Evolutionary conservation across 164 flowering plant species (phyloP).

Genomic region (Berberis vulgaris): DNA sequence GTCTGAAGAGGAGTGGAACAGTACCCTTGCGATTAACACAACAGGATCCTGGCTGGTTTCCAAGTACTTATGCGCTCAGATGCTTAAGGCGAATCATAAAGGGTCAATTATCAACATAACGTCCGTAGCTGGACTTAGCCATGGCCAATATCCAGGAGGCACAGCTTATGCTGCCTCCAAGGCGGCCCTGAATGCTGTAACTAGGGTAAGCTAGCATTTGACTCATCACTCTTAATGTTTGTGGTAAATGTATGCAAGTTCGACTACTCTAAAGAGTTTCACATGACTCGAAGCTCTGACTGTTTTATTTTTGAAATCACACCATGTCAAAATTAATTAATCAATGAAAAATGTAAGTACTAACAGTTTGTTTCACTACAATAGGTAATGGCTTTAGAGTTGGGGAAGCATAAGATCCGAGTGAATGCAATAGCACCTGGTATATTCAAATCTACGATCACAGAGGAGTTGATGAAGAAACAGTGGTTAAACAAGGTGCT

Average conservation of each 20-base stretch:
- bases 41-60: conserved; percentile 74
- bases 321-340: too few species aligned
- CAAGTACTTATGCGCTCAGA: conserved; percentile 39
- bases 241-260: too few species aligned
- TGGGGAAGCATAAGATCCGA: conserved; percentile 25
- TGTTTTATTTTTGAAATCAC: too few species aligned
- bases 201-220: conserved; percentile 37
- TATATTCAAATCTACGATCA: conserved; percentile 30
- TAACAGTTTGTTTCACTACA: not conserved
- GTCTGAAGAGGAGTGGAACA: conserved; percentile 68
- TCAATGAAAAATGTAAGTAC: not conserved
- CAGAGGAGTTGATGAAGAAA: conserved; percentile 24
- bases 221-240: not conserved
- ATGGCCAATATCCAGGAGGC: conserved; percentile 51
- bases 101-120: conserved; percentile 75
- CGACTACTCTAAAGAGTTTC: too few species aligned
- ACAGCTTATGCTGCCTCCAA: conserved; percentile 51
- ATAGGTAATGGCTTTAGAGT: conserved; percentile 20
- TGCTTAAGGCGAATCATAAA: conserved; percentile 39
- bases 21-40: conserved; percentile 33
- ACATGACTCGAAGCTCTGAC: too few species aligned
- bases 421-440: conserved; percentile 31
- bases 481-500: conserved; percentile 29
- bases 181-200: conserved; percentile 40
- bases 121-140: conserved; percentile 52